phyloP scores from a whole-genome alignment of 179 eudicot species.

The Gypsophila paniculata region DNA sequence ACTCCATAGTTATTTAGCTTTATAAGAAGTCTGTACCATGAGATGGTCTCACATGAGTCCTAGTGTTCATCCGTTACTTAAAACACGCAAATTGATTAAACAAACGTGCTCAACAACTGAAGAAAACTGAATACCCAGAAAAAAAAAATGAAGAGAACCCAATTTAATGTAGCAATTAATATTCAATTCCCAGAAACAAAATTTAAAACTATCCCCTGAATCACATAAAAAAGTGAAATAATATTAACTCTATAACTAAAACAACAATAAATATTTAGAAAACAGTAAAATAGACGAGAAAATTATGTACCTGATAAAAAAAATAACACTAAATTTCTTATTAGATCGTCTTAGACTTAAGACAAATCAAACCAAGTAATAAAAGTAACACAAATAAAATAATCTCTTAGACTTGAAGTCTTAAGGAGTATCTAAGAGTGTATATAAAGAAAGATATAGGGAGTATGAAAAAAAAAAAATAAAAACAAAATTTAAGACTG shows the following conservation, averaged over 20 bases:
- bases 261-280: neutral
- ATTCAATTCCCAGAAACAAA: constrained; percentile 22
- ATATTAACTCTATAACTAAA: neutral
- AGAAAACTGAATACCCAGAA: neutral
- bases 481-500: no score
- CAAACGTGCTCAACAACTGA: neutral
- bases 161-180: neutral
- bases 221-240: neutral
- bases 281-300: neutral
- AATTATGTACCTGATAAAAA: neutral
- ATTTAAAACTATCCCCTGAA: constrained; percentile 3
- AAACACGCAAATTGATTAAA: neutral
- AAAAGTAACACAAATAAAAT: no score
- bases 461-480: no score
- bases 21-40: no score
- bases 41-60: no score
- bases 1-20: no score
- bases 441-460: no score
- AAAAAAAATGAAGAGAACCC: constrained; percentile 6
- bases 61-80: neutral
- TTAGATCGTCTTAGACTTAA: no score
- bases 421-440: no score
- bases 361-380: no score
- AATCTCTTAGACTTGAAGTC: no score
- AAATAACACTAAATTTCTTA: no score